Conservation (phyloP, 2,329 filamentous ascomycete species). For the Ascosphaera aggregata region DNA sequence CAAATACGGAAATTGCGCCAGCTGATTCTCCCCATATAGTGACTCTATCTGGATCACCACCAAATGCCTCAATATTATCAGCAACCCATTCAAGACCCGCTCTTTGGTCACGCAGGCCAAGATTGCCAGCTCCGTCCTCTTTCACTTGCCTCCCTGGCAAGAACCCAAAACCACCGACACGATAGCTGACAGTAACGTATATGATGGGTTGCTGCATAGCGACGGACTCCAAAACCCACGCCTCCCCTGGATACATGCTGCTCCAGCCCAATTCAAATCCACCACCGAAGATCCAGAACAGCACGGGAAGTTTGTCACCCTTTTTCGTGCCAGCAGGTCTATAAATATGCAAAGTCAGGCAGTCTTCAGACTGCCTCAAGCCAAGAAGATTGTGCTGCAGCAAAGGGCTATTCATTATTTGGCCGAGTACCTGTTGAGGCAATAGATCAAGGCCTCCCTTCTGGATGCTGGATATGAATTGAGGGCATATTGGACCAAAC, state of each 20-base stretch:
- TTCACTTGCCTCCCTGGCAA: slow-evolving; percentile 44
- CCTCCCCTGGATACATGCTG: slow-evolving; percentile 14
- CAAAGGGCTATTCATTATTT: slow-evolving; percentile 31
- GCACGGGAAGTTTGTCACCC: slow-evolving; percentile 33
- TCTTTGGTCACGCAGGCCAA: slow-evolving; percentile 50
- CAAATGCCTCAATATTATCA: slow-evolving; percentile 55
- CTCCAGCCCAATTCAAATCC: slow-evolving; percentile 27
- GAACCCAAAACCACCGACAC: slow-evolving; percentile 52
- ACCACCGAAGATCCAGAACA: slow-evolving; percentile 50
- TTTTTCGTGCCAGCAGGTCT: slow-evolving; percentile 33
- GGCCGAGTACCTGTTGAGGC: slow-evolving; percentile 23
- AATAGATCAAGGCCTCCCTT: slow-evolving; percentile 12
- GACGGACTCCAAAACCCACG: slow-evolving; percentile 17
- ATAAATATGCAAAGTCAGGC: slow-evolving; percentile 36
- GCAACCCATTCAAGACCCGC: slow-evolving; percentile 53
- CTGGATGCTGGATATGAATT: slow-evolving; percentile 38
- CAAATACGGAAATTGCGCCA: slow-evolving; percentile 47
- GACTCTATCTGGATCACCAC: slow-evolving; percentile 55
- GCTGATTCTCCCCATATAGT: slow-evolving; percentile 60
- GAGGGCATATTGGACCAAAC: slow-evolving; percentile 40
- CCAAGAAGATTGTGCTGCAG: slow-evolving; percentile 26
- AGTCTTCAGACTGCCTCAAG: slow-evolving; percentile 33
- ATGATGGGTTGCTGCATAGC: slow-evolving; percentile 39
- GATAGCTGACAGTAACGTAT: slow-evolving; percentile 58
- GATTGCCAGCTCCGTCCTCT: slow-evolving; percentile 41